These are phyloP conservation scores for Kwoniella botswanensis DNA, from an alignment of 768 basidiomycete species.

Conservation along the genomic window DNA sequence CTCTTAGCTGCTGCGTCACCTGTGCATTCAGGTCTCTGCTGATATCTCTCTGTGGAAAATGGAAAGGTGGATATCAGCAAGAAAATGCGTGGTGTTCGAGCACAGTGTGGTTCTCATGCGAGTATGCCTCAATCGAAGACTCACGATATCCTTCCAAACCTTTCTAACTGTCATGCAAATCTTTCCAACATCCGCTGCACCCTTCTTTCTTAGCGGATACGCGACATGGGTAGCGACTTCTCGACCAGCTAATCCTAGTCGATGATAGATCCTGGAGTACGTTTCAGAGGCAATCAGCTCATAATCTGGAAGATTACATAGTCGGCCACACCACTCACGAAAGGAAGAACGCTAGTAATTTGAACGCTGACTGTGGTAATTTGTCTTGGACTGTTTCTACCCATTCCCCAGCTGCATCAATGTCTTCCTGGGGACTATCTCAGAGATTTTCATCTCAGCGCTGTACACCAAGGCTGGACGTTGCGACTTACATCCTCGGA, in stretches of 20 bases:
- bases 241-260: slow-evolving; percentile 24
- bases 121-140: not conserved
- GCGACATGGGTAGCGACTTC: slow-evolving; percentile 26
- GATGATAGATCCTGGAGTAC: slow-evolving; percentile 24
- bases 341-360: slow-evolving; percentile 32
- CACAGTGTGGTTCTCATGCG: not conserved
- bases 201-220: slow-evolving; percentile 20
- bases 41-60: slow-evolving; percentile 2
- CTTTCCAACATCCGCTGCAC: slow-evolving; percentile 25
- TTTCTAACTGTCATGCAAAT: slow-evolving; percentile 27
- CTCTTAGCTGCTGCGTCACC: slow-evolving; percentile 8
- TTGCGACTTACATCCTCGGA: slow-evolving; percentile 35
- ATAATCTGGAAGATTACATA: not conserved
- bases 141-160: slow-evolving; percentile 33
- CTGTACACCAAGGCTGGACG: not conserved
- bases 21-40: slow-evolving; percentile 20
- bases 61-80: not conserved
- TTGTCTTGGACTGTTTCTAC: slow-evolving; percentile 21
- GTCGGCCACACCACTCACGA: slow-evolving; percentile 7
- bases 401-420: slow-evolving; percentile 36
- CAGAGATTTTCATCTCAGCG: not conserved
- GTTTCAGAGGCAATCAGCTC: not conserved
- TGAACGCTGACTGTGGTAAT: slow-evolving; percentile 34
- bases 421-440: slow-evolving; percentile 25
- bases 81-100: too few species aligned